Percentiles rank a stretch among this genome's conserved stretches.
These are phyloP conservation scores for Artemisia princeps DNA, from an alignment of 140 eudicot species.

Conservation along the genomic window DNA sequence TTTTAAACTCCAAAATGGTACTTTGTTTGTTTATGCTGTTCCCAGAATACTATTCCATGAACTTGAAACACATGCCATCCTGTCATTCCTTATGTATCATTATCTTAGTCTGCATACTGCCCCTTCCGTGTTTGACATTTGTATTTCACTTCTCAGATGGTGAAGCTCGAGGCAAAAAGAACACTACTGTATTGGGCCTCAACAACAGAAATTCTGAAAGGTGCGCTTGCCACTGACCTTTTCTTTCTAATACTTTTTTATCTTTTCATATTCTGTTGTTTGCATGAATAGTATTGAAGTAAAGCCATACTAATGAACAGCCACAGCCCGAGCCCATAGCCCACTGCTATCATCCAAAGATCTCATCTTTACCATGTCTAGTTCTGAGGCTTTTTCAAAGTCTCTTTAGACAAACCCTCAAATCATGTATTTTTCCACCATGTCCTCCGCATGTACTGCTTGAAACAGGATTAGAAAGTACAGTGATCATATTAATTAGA, in stretches of 20 bases:
- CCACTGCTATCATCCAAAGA: too few species aligned
- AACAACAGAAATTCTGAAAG: constrained; percentile 8
- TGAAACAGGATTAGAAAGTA: too few species aligned
- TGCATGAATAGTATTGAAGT: too few species aligned
- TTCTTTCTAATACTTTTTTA: neutral
- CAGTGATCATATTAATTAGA: too few species aligned
- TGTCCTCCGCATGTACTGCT: too few species aligned
- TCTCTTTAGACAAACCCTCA: too few species aligned
- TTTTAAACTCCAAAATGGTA: neutral
- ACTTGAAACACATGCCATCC: neutral
- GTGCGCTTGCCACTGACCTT: constrained; percentile 16
- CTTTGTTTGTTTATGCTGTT: neutral
- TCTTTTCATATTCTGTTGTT: constrained; percentile 13
- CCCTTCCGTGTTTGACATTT: constrained; percentile 6
- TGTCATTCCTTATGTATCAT: neutral
- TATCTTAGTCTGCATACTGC: neutral
- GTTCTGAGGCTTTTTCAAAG: too few species aligned
- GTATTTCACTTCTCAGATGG: constrained; percentile 12
- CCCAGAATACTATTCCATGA: constrained; percentile 8
- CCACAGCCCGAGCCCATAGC: too few species aligned
- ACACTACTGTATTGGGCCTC: constrained; percentile 10
- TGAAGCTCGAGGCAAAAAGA: constrained; percentile 7
- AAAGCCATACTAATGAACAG: too few species aligned
- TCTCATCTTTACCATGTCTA: too few species aligned
- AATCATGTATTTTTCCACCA: too few species aligned